Percentiles rank a stretch among this genome's conserved stretches.
phyloP scores from a whole-genome alignment of 1,284 basidiomycete genomes.

The Stygiomarasmius scandens region DNA sequence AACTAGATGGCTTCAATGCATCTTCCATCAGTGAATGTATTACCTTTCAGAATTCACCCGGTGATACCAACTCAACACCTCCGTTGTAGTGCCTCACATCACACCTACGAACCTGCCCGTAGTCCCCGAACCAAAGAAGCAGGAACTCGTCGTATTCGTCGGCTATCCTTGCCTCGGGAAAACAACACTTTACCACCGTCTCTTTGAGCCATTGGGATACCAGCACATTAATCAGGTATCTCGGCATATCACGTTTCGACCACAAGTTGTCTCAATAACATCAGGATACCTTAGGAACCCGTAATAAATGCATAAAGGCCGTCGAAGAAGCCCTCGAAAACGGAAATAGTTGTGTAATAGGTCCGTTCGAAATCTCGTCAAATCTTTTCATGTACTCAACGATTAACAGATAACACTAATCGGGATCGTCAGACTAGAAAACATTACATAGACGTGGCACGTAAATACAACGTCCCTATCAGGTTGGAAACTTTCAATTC shows the following conservation, averaged over 20 bases:
- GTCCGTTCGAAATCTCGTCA: conserved; percentile 40
- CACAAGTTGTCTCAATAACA: background rate
- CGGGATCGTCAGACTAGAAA: conserved; percentile 70
- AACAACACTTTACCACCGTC: conserved; percentile 72
- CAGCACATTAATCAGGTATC: conserved; percentile 76
- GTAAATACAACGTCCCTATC: conserved; percentile 53
- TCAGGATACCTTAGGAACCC: conserved; percentile 69
- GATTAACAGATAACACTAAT: conserved; percentile 80
- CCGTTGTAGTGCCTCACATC: conserved; percentile 51
- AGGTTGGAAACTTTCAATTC: conserved; percentile 57
- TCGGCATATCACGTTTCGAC: no score
- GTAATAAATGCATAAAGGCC: conserved; percentile 74
- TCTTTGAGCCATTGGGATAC: conserved; percentile 76
- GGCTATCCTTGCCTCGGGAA: conserved; percentile 91
- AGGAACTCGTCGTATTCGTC: conserved; percentile 82
- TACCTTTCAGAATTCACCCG: conserved; percentile 45
- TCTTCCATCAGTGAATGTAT: conserved; percentile 30
- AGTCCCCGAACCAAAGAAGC: conserved; percentile 41
- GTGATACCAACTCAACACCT: background rate
- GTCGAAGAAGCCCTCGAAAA: conserved; percentile 58
- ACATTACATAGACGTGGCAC: conserved; percentile 70
- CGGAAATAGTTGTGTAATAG: conserved; percentile 76
- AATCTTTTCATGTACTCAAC: background rate
- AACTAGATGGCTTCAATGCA: conserved; percentile 57
- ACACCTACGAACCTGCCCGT: conserved; percentile 68